Evolutionary conservation across 257 asterid genomes (phyloP), one percentile per base, ranked within the genome.

Genomic region (Solanum tarijense): DNA sequence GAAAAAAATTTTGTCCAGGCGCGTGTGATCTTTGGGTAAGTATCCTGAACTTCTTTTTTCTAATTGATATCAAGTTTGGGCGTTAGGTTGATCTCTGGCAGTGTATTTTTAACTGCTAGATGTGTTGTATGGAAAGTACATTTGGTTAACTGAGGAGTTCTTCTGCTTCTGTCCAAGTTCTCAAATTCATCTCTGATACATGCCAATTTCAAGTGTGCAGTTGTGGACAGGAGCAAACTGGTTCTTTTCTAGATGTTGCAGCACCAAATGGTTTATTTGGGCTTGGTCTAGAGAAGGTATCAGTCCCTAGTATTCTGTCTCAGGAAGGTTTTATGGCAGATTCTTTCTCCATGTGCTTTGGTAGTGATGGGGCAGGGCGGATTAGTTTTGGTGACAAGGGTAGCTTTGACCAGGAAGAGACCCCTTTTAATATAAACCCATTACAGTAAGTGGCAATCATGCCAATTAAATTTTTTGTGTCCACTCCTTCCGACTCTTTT

Each of bases 301-400:
- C 98, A 73, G 98, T 95, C 91, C 98, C 98, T 25, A 94, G 98
- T 87, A 91, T 92, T 90, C 91, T 96, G 87, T 93, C 93, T 68
- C 91, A 87, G 65, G 90, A 94, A 86, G 97, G 97, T 75, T 93
- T 92, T 74, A 89, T 88, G 21, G 91, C 95, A 34, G 90, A 96
- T 87, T 93, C 99, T 83, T 96, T 96, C 92, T 96, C 98, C 92
- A 93, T 96, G 99, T 95, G 99, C 88, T 96, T 96, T 71, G 98
- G 98, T 83, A 88, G 75, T n/a, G 96, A 95, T 90, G 96, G 97
- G 58, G 88, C 89, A 9, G 99, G 99, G 88, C 91, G 94, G 81
- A 94, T 96, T 75, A 90, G 89, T 87, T 95, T 96, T 88, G 99
- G 99, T 52, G 98, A 96, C 90, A 95, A 95, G 90, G 99, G 99